Percentiles rank a stretch among this genome's conserved stretches.
These are phyloP conservation scores for Paramecium octaurelia DNA, from an alignment of 73 alveolate species.

Conservation along the genomic window DNA sequence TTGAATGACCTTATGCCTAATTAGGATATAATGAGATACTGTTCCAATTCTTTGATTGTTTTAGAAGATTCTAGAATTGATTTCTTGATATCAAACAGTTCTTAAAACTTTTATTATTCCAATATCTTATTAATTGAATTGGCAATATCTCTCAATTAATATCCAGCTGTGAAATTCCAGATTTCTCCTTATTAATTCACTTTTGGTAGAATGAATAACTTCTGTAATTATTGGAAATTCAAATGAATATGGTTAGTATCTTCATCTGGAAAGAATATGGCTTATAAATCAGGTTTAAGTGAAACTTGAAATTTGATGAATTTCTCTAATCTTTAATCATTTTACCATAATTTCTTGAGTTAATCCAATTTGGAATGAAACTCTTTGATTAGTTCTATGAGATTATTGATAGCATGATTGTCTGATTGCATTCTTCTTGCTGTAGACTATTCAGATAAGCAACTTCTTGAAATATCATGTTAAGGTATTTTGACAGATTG, in stretches of 20 bases:
- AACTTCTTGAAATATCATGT: neutral
- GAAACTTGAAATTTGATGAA: neutral
- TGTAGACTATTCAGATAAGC: neutral
- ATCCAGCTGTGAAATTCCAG: neutral
- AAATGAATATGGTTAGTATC: neutral
- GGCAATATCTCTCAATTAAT: neutral
- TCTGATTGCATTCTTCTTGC: neutral
- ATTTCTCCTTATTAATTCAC: neutral
- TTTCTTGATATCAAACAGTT: neutral
- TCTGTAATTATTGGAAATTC: neutral
- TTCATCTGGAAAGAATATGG: neutral
- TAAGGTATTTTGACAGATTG: neutral
- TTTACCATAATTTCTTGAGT: slow-evolving; percentile 17
- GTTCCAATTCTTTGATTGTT: neutral
- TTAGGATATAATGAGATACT: neutral
- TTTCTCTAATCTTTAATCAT: neutral
- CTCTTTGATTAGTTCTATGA: neutral
- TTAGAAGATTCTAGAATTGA: neutral
- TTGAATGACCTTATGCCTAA: neutral
- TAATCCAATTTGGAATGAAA: neutral
- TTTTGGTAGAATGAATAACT: neutral
- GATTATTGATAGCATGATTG: neutral
- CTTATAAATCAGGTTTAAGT: neutral
- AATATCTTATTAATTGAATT: neutral
- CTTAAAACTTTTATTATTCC: neutral